These are phyloP conservation scores for Fraxinus sp. DNA, from an alignment of 305 asterid genomes.

Conservation along the genomic window DNA sequence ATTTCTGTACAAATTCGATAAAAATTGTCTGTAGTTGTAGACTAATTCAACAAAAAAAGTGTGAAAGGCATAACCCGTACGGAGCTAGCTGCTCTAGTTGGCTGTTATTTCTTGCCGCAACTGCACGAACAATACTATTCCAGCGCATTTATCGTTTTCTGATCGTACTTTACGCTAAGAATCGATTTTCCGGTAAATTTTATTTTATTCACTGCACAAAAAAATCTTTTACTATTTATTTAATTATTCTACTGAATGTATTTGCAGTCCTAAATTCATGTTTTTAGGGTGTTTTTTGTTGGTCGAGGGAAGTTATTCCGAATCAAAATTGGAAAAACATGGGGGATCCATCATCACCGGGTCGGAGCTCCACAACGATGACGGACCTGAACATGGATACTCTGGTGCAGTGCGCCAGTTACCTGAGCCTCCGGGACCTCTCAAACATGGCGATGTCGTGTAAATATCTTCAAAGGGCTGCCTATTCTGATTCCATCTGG, in stretches of 20 bases:
- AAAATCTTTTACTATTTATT: background rate
- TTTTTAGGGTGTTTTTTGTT: background rate
- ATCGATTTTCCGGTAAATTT: background rate
- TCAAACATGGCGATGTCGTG: conserved; percentile 66
- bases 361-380: conserved; percentile 41
- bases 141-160: background rate
- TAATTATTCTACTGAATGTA: background rate
- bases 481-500: conserved; percentile 73
- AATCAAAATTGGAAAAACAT: background rate
- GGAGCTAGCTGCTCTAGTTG: background rate
- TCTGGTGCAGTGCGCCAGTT: conserved; percentile 50
- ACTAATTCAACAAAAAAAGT: no score
- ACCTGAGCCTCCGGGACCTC: conserved; percentile 52
- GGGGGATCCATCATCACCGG: conserved; percentile 27
- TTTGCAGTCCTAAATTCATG: background rate
- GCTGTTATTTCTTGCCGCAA: background rate
- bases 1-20: no score
- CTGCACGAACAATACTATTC: background rate
- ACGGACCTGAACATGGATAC: conserved; percentile 56
- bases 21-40: no score
- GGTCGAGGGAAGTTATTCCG: background rate
- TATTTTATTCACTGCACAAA: background rate
- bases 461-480: conserved; percentile 50
- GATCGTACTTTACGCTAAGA: background rate
- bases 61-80: background rate